Base-by-base conservation (phyloP, 306 rosid species). In the Arachis hypogaea region DNA sequence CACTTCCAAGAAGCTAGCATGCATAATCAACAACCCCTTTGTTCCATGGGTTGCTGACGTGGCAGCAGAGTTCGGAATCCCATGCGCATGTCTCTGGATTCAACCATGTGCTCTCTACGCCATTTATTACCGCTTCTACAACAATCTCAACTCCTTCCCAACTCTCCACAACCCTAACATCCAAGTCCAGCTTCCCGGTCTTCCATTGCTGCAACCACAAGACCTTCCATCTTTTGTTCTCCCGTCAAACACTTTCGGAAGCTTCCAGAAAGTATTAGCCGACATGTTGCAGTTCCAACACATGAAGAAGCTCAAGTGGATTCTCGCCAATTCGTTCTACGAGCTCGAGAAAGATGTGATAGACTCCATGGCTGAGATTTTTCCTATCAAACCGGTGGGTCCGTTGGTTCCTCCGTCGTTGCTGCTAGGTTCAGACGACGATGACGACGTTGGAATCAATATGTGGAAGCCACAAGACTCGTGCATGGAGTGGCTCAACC, bases 61-160 rank as follows among this genome's bases (percentile, higher is more conserved):
- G 0, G 87, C 87, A 1, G 74, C 49, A 1, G 77, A 75, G 61
- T 42, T 5, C 56, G 50, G 62, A 5, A 80, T 86, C 73, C 90
- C 90, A 1, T 83, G 85, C 12, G 84, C 85, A 6, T 83, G 86
- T 58, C 85, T 83, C 8, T 86, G 90, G 90, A 86, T 86, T 18
- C 90, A 86, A 55, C 89, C 89, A 5, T 83, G 84, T 14, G 79
- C 85, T 30, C 87, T 86, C 57, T 83, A 43, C 33, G 72, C 85
- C 55, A 80, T 83, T 1, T 86, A 86, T 73, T 78, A 75, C 67
- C 82, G 68, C 42, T 86, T 83, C 85, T 72, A 57, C 68, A 80
- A 75, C 36, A 73, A 86, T 0, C 41, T 78, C 7, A 57, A 71
- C 80, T 7, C 49, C 1, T 80, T 86, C 41, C 85, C 87, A 1